A percentile compares a stretch with the other conserved stretches of the same genome.
Conservation (phyloP, 108 stramenopile species). For the Cyclostephanos invisitatus region DNA sequence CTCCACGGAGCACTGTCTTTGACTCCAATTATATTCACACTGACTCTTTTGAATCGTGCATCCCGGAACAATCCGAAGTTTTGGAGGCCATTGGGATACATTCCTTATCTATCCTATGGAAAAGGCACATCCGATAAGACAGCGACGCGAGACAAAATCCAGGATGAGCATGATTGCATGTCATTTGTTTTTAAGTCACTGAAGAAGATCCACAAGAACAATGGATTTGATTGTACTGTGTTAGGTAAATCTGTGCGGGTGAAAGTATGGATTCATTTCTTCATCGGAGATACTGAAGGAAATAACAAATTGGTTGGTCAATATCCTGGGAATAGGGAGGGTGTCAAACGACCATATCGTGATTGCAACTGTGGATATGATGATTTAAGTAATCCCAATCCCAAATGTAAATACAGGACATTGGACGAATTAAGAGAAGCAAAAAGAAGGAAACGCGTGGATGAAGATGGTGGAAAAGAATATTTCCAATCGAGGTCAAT, state of each 20-base stretch:
- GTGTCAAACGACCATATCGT: neutral
- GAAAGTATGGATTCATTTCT: neutral
- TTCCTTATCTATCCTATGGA: constrained; percentile 12
- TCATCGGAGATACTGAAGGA: neutral
- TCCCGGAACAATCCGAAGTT: constrained; percentile 2
- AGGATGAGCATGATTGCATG: neutral
- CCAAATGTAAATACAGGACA: constrained; percentile 1
- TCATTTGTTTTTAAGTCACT: neutral
- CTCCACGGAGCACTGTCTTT: constrained; percentile 1
- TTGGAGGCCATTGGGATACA: constrained; percentile 13
- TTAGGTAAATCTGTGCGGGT: too few relatives aligned
- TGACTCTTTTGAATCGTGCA: constrained; percentile 9
- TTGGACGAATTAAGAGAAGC: neutral
- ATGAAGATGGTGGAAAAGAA: neutral
- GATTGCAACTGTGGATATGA: constrained; percentile 1
- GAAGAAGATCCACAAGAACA: too few relatives aligned
- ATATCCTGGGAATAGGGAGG: neutral
- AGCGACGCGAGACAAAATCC: neutral
- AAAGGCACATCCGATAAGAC: neutral
- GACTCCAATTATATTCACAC: constrained; percentile 6
- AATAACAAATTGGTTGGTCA: neutral
- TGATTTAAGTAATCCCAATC: neutral
- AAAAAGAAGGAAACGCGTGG: neutral
- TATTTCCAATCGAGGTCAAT: neutral
- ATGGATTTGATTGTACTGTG: too few relatives aligned